Percentiles rank a stretch among this genome's conserved stretches.
phyloP scores from a whole-genome alignment of 192 early-diverging fungal genomes.

The Oehlia diaphana region DNA sequence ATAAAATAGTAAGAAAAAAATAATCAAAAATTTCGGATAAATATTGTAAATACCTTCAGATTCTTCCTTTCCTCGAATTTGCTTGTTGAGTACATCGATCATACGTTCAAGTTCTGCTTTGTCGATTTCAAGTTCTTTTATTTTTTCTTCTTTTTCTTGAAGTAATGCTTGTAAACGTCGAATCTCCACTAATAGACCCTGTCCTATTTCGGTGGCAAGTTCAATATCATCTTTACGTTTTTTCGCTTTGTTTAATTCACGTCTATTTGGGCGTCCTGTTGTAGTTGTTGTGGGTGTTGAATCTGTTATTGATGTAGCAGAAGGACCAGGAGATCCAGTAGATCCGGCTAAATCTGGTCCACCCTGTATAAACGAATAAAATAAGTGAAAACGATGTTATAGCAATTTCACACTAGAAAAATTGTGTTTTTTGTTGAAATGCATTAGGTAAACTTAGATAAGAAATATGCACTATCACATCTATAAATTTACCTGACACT shows the following conservation, averaged over 20 bases:
- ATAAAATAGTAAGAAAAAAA: background rate
- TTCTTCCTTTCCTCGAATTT: conserved; percentile 54
- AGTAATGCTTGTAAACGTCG: conserved; percentile 44
- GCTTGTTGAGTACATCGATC: conserved; percentile 49
- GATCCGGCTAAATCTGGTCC: background rate
- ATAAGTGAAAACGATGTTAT: background rate
- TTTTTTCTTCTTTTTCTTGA: conserved; percentile 45
- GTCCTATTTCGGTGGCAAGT: conserved; percentile 50
- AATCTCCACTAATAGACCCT: conserved; percentile 44
- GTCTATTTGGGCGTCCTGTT: background rate
- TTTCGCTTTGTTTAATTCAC: background rate
- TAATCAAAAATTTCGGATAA: background rate
- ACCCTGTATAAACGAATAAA: background rate
- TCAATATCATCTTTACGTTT: conserved; percentile 45
- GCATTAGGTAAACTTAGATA: background rate
- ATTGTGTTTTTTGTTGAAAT: background rate
- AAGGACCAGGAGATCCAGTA: background rate
- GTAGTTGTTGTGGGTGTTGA: conserved; percentile 1
- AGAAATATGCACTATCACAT: background rate
- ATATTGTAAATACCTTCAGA: conserved; percentile 47
- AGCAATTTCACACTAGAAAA: background rate
- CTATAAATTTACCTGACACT: background rate
- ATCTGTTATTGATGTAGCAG: background rate
- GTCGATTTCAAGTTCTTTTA: conserved; percentile 49
- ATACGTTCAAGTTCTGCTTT: conserved; percentile 53